Evolutionary conservation across 2,329 filamentous ascomycete genomes (phyloP).

Genomic region (Microcyclospora pomicola): DNA sequence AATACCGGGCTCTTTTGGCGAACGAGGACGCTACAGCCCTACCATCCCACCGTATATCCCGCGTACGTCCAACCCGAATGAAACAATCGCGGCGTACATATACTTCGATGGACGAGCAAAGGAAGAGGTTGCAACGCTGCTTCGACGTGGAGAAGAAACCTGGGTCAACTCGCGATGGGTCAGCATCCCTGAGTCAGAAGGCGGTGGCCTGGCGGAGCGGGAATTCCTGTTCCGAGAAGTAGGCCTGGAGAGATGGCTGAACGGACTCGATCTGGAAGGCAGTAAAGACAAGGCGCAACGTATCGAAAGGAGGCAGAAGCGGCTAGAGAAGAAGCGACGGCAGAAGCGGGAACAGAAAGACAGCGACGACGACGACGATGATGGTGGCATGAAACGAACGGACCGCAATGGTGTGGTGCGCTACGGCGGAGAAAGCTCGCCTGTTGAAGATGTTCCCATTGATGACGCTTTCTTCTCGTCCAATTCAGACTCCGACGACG

Average conservation of each 20-base stretch:
- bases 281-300: slow-evolving; percentile 77
- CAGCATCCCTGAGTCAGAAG: slow-evolving; percentile 78
- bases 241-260: slow-evolving; percentile 88
- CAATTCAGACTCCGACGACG: slow-evolving; percentile 60
- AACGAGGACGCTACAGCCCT: slow-evolving; percentile 40
- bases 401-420: slow-evolving; percentile 49
- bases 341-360: slow-evolving; percentile 40
- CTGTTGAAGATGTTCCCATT: slow-evolving; percentile 56
- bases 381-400: slow-evolving; percentile 22
- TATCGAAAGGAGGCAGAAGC: slow-evolving; percentile 43
- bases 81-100: slow-evolving; percentile 96
- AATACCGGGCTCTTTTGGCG: slow-evolving; percentile 41
- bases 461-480: slow-evolving; percentile 52
- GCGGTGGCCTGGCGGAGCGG: slow-evolving; percentile 84
- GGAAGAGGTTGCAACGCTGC: slow-evolving; percentile 88
- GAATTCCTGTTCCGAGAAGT: slow-evolving; percentile 97
- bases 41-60: slow-evolving; percentile 75
- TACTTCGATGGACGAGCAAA: slow-evolving; percentile 94
- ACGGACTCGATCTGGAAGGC: slow-evolving; percentile 76
- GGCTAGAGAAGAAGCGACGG: slow-evolving; percentile 67
- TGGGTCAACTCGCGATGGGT: slow-evolving; percentile 99
- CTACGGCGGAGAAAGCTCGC: slow-evolving; percentile 66
- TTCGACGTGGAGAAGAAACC: slow-evolving; percentile 87
- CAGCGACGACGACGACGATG: slow-evolving; percentile 35
- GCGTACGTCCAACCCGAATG: slow-evolving; percentile 82